Evolutionary conservation across 2,329 filamentous ascomycete genomes (phyloP).

Genomic region (Diaporthe longicolla): DNA sequence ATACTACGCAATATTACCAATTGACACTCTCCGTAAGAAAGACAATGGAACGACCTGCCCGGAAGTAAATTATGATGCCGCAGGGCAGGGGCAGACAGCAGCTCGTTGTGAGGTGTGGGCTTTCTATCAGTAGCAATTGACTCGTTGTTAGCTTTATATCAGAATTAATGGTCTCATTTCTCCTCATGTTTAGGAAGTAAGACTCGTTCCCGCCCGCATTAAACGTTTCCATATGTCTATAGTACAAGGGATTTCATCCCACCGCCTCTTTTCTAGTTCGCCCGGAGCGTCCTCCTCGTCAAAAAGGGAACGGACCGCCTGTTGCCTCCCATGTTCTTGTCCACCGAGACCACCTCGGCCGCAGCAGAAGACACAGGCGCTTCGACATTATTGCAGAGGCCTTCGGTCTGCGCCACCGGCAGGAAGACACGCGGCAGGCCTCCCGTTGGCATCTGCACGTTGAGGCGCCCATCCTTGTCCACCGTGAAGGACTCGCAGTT

Average conservation of each 20-base stretch:
- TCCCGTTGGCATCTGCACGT: constrained; percentile 55
- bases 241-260: neutral
- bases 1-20: too few species aligned
- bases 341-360: neutral
- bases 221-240: neutral
- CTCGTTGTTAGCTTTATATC: neutral
- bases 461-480: constrained; percentile 58
- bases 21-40: too few species aligned
- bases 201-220: constrained; percentile 16
- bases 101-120: neutral
- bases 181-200: neutral
- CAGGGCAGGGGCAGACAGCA: neutral
- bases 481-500: constrained; percentile 59
- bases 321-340: constrained; percentile 31
- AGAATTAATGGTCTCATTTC: neutral
- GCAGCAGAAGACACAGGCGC: constrained; percentile 12
- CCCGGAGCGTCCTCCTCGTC: constrained; percentile 14
- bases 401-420: constrained; percentile 45
- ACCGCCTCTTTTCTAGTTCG: neutral
- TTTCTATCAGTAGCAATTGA: neutral
- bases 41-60: neutral
- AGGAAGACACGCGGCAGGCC: constrained; percentile 61
- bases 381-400: constrained; percentile 34
- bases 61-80: too few species aligned
- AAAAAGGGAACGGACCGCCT: constrained; percentile 22